Evolutionary conservation across 352 stramenopile genomes (phyloP), one percentile per base, ranked within the genome.

Genomic region (Phytopythium delawarense): DNA sequence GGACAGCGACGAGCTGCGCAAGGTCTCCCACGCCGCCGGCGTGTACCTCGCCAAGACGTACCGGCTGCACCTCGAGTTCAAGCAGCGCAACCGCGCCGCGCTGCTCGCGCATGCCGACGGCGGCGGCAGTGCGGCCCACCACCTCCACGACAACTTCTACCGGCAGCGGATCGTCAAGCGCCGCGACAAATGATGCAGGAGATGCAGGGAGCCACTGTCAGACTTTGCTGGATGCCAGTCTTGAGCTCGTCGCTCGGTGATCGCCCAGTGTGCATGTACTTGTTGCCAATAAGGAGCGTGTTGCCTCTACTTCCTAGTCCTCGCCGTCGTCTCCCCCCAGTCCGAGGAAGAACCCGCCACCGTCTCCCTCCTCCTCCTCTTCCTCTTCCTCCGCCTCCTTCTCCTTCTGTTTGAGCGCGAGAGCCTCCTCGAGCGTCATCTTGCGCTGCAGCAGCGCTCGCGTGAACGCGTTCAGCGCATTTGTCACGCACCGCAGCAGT

Each of bases 81-180:
- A 78, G 63, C 59, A 76, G 40, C 53, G 67, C 23, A 62, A 75
- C 18, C 61, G 45, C 35, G 75, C 37, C 20, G 51, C 39, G 12
- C 21, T 53, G 21, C 7, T 30, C 34, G 46, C 30, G 5, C 28
- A 49, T 12, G 21, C 4, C 39, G 54, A 60, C 2, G 39, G n/a
- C 37, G 12, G 20, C 21, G 3, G 23, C 25, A n/a, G 59, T 44
- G 40, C 71, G 39, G 49, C 51, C 44, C 55, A 66, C 30, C 55
- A 64, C 34, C 55, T 91, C 21, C 65, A 85, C 32, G 84, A 94
- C 67, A 89, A 92, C 62, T 94, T 91, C 50, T 91, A 92, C 64
- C 76, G 85, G 18, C 81, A 94, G 66, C 78, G 83, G 25, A 87
- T 94, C 50, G 71, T 94, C 46, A 52, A 35, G 57, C 77, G 73